A percentile compares a stretch with the other conserved stretches of the same genome.
Conservation (phyloP, 108 stramenopile genomes). For the Pseudonitzschia delicatissima region DNA sequence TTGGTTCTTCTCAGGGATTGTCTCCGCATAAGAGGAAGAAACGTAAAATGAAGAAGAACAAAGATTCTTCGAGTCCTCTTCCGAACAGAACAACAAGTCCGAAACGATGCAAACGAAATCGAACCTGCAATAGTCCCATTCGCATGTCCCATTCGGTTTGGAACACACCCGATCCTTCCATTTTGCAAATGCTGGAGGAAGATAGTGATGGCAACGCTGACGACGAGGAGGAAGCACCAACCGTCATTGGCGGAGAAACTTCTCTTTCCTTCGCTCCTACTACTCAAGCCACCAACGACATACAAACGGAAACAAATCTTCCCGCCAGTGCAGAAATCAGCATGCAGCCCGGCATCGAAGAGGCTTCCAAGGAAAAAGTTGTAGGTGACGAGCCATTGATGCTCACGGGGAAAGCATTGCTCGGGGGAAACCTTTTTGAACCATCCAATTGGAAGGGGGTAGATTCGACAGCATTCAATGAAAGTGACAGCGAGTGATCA, state of each 20-base stretch:
- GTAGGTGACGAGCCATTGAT: background rate
- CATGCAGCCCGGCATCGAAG: background rate
- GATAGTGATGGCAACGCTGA: background rate
- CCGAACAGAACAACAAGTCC: background rate
- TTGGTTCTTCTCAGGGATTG: background rate
- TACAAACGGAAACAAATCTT: background rate
- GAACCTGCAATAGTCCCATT: background rate
- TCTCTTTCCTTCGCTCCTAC: background rate
- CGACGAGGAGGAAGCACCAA: constrained; percentile 3
- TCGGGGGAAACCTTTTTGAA: background rate
- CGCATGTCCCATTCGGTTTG: background rate
- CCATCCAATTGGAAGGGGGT: constrained; percentile 5
- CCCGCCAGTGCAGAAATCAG: background rate
- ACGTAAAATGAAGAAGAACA: background rate
- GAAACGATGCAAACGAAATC: background rate
- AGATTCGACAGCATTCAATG: background rate
- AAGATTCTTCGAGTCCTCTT: background rate
- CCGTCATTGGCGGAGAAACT: background rate
- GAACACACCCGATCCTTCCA: constrained; percentile 11
- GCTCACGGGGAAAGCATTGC: background rate
- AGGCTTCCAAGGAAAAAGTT: background rate
- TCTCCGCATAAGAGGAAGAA: background rate
- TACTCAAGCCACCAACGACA: too few species aligned
- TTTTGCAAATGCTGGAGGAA: background rate
- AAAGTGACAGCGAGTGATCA: background rate